Base-by-base conservation (phyloP, 257 asterid genomes). In the Echites panduratus region DNA sequence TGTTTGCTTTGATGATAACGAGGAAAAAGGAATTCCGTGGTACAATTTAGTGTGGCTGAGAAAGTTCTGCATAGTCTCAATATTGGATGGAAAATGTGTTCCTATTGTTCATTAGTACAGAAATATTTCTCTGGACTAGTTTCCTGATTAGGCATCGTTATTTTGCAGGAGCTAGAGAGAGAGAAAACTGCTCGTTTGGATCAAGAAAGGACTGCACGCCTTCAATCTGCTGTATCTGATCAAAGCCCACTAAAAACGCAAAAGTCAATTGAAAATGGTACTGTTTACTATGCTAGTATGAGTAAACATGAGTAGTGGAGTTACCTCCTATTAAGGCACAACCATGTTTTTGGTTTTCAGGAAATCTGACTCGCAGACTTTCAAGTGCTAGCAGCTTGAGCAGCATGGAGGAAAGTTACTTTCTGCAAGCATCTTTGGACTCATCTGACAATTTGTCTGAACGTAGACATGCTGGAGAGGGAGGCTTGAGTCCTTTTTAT, bases 361-460 rank as follows among this genome's bases (percentile, higher is more conserved):
- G 97, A 48, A 76, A 68, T 80, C 82, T 88, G 90, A 73, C 84
- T 69, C 96, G 92, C 57, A 89, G 84, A 87, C 83, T 88, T 78
- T 95, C 98, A 27, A 90, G 95, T 79, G 87, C 91, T 27, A 87
- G 97, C 85, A 95, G 98, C 85, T 80, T 95, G 86, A 81, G 91
- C 83, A 90, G 96, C 70, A 92, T 95, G 96, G 99, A 92, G 83
- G 99, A 95, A 83, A 95, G 99, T 77, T 89, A 86, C 81, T 89
- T 87, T 80, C 87, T 95, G 79, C 98, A 92, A 84, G 80, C 97
- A 24, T 88, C 98, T 66, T 80, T 95, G 83, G 98, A 88, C 77
- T 90, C 93, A n/a, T 86, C 95, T 59, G 96, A 90, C 62, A 84
- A 76, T 72, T 84, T 78, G 9, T 79, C 92, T 54, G 98, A 88